A percentile compares a stretch with the other conserved stretches of the same genome.
phyloP scores from a whole-genome alignment of 805 yeast species.

The Huiozyma naganishii region DNA sequence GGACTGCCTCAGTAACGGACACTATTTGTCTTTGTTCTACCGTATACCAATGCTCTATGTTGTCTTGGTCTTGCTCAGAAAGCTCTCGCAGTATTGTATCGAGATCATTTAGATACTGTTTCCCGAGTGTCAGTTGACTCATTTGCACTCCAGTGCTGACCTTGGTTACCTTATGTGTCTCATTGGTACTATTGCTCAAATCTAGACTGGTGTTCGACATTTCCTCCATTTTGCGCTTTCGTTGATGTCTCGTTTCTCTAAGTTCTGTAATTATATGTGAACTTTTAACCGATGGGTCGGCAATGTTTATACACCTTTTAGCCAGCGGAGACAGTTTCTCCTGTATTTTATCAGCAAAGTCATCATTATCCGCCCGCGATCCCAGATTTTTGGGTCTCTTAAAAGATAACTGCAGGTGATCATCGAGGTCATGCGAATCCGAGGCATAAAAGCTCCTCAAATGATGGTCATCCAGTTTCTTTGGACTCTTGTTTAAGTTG shows the following conservation, averaged over 20 bases:
- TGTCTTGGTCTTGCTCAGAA: conserved; percentile 3
- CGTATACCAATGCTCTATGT: conserved; percentile 14
- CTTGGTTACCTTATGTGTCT: conserved; percentile 10
- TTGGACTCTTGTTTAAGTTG: background rate
- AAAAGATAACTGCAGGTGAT: conserved; percentile 5
- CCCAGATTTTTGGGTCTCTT: conserved; percentile 11
- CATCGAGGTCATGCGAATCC: background rate
- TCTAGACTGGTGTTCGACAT: conserved; percentile 1
- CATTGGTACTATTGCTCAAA: background rate
- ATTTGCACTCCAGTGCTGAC: conserved; percentile 13
- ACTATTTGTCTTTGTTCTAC: conserved; percentile 6
- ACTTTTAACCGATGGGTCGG: conserved; percentile 1
- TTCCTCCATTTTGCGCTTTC: conserved; percentile 5
- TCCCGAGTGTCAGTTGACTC: conserved; percentile 13
- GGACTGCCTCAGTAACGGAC: conserved; percentile 8
- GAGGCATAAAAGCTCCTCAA: conserved; percentile 1
- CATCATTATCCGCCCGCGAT: background rate
- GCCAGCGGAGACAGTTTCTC: conserved; percentile 20
- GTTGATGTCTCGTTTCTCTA: background rate
- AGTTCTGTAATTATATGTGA: background rate
- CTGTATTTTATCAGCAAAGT: conserved; percentile 5
- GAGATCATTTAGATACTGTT: conserved; percentile 17
- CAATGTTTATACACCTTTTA: conserved; percentile 5
- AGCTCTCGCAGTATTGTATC: conserved; percentile 6
- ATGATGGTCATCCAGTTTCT: background rate